Conservation (phyloP, 805 yeast genomes). For the Lipomyces lipofer region DNA sequence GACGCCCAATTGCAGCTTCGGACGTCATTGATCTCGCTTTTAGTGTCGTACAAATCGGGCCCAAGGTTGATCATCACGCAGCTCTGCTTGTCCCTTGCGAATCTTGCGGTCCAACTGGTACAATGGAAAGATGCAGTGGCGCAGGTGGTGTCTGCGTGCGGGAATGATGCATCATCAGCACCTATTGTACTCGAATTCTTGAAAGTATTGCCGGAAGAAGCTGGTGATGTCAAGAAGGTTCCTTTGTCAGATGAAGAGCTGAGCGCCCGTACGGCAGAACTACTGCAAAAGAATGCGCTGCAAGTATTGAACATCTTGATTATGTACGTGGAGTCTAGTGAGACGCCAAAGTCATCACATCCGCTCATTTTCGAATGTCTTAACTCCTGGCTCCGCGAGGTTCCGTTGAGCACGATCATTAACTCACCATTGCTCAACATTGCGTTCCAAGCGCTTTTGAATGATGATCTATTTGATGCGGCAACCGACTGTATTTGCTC, state of each 20-base stretch:
- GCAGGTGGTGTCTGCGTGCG: conserved; percentile 60
- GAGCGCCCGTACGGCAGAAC: conserved; percentile 57
- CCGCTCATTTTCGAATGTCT: conserved; percentile 68
- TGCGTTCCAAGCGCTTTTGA: conserved; percentile 60
- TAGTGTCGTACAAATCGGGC: conserved; percentile 51
- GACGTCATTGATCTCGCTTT: conserved; percentile 60
- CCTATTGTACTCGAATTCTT: conserved; percentile 71
- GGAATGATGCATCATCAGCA: conserved; percentile 42
- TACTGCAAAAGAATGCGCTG: conserved; percentile 67
- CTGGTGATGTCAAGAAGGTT: conserved; percentile 71
- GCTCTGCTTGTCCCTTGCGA: conserved; percentile 76
- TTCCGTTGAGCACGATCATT: conserved; percentile 70
- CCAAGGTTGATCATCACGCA: conserved; percentile 74
- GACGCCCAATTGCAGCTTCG: conserved; percentile 62
- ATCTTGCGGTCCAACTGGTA: conserved; percentile 73
- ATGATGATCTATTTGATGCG: conserved; percentile 72
- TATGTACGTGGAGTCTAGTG: conserved; percentile 46
- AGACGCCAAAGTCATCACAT: conserved; percentile 40
- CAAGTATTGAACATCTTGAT: conserved; percentile 65
- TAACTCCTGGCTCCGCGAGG: conserved; percentile 88
- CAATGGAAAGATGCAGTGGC: conserved; percentile 70
- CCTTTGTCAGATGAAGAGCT: conserved; percentile 83
- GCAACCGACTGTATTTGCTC: conserved; percentile 86
- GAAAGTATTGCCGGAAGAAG: conserved; percentile 88
- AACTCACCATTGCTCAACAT: conserved; percentile 63